Percentiles rank a stretch among this genome's conserved stretches.
phyloP scores from a whole-genome alignment of 1,284 basidiomycete species.

The Trichosporon ovoides region DNA sequence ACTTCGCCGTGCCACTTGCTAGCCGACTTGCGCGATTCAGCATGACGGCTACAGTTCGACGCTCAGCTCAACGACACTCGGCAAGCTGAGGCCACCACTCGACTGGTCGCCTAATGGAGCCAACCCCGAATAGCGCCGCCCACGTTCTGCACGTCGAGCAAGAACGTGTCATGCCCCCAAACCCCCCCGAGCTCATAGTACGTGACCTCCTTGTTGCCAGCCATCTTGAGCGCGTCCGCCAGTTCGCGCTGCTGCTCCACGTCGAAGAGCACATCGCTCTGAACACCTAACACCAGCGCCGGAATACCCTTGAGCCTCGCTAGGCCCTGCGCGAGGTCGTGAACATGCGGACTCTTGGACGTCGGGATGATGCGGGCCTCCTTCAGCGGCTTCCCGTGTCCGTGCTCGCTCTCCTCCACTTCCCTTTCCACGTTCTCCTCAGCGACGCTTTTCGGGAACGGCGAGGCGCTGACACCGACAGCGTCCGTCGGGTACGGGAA shows the following conservation, averaged over 20 bases:
- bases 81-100: too few species aligned
- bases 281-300: conserved; percentile 86
- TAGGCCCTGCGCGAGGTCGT: conserved; percentile 77
- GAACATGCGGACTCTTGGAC: conserved; percentile 63
- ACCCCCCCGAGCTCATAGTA: conserved; percentile 98
- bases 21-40: too few species aligned
- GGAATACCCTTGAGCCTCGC: conserved; percentile 71
- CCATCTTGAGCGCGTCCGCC: conserved; percentile 83
- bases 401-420: background rate
- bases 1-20: too few species aligned
- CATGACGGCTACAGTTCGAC: too few species aligned
- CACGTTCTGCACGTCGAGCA: conserved; percentile 73
- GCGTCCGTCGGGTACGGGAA: conserved; percentile 46
- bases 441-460: conserved; percentile 1
- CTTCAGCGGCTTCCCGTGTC: background rate
- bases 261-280: conserved; percentile 94
- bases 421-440: background rate
- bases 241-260: conserved; percentile 96
- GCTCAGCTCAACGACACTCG: too few species aligned
- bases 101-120: conserved; percentile 10
- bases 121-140: conserved; percentile 75
- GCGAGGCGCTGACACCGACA: conserved; percentile 26
- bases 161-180: conserved; percentile 96
- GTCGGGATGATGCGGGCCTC: conserved; percentile 54
- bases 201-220: conserved; percentile 78